phyloP scores from a whole-genome alignment of 140 eudicot genomes.

The Erigeron philadelphicus region DNA sequence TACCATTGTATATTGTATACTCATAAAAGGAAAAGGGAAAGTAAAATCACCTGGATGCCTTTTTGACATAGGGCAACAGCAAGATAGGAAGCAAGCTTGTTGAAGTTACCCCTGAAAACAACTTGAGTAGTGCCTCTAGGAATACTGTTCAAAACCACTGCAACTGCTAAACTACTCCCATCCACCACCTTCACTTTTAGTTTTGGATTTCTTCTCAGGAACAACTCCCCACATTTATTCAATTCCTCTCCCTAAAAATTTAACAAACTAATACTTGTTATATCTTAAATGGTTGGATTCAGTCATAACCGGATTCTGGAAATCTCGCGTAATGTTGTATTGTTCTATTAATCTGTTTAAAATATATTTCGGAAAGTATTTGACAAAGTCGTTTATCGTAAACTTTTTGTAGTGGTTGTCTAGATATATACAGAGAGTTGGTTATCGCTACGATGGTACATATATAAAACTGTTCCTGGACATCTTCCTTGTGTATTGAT shows the following conservation, averaged over 20 bases:
- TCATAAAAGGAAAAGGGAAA: not conserved
- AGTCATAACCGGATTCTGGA: not conserved
- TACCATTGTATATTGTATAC: not conserved
- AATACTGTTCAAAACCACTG: constrained; percentile 56
- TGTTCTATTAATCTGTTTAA: not conserved
- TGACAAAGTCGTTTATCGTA: too few relatives aligned
- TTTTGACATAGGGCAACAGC: constrained; percentile 50
- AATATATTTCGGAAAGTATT: not conserved
- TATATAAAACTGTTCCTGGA: too few relatives aligned
- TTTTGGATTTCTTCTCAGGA: constrained; percentile 42
- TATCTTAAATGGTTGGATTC: not conserved
- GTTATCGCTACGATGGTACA: too few relatives aligned
- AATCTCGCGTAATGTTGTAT: not conserved
- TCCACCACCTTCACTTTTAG: constrained; percentile 60
- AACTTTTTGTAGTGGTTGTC: too few relatives aligned
- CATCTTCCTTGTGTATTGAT: too few relatives aligned
- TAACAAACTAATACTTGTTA: not conserved
- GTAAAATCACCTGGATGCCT: constrained; percentile 47
- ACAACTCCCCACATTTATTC: constrained; percentile 46
- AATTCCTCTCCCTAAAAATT: constrained; percentile 42
- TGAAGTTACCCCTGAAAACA: constrained; percentile 38
- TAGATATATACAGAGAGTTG: too few relatives aligned
- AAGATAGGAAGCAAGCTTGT: constrained; percentile 55
- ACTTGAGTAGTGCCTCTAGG: constrained; percentile 61
- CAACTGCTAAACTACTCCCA: constrained; percentile 72